Evolutionary conservation across 108 stramenopile genomes (phyloP), one percentile per base, ranked within the genome.

Genomic region (Fistulifera solaris): DNA sequence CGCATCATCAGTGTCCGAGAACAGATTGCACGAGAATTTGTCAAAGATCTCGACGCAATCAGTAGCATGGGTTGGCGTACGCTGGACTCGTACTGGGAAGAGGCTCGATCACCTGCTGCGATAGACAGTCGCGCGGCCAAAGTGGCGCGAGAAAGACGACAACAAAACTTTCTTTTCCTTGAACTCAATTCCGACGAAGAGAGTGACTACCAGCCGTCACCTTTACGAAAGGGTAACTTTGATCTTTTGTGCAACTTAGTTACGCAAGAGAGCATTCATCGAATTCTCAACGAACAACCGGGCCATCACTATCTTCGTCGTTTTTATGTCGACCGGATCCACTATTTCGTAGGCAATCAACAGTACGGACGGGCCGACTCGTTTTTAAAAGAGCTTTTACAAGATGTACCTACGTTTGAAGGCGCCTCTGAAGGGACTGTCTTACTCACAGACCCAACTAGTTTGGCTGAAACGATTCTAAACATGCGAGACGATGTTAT

Each of bases 181-280:
- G 65, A 70, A 35, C 17, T 47, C 13, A 50, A 42, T 52, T 41
- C 57, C 12, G 58, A 63, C 40, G 25, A 13, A 12, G 27, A 19
- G 8, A 22, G 27, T 38, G 71, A 71, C 12, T 54, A 45, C 19
- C 61, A 27, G 22, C 71, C 84, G 12, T 81, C 80, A 13, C 81
- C 82, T 15, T 74, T 83, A 16, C 73, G 89, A 19, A 56, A 67
- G 35, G 76, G 80, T 1, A 92, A 85, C 53, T 87, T 92, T 53
- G 89, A 92, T 45, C 56, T 92, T 16, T 54, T 92, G 4, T 56
- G 72, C 38, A 61, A 73, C 12, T 56, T 92, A 7, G 68, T 73
- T 13, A 92, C 85, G 7, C 89, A 87, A 41, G 85, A 82, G 58
- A 57, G 73, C 12, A 62, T 83, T n/a, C 89, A 92, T 43, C 67